Base-by-base conservation (phyloP, 2,329 filamentous ascomycete species). In the Calonectria crousiana region DNA sequence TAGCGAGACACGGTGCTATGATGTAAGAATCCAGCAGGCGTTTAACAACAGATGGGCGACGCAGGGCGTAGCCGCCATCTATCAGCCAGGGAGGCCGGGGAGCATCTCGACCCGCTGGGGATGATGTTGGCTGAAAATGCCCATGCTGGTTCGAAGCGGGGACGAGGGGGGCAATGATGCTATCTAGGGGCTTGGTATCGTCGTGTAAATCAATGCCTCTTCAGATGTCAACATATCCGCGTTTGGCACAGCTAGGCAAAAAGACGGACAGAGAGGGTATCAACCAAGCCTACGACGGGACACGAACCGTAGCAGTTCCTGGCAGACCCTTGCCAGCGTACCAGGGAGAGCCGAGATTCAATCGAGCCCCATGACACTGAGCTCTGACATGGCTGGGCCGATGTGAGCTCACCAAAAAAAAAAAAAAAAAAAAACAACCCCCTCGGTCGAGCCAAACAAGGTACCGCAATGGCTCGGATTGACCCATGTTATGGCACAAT, bases 281-380 rank as follows among this genome's bases (percentile, higher is more conserved):
- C 28, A 36, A 51, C 14, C 44, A 66, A 26, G 62, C 34, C 49
- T 38, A 51, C 65, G 32, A 67, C n/a, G 53, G 69, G 36, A 62
- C 47, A 34, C 66, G 47, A 62, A 65, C 49, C 26, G 30, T 16
- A 41, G 56, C 56, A 60, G 56, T 49, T 69, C 56, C 62, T 62
- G 26, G 53, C 56, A 60, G 52, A 36, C 58, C 67, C 60, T 58
- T 73, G 52, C n/a, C 30, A 69, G 20, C 18, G 16, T 65, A 34
- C 47, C 49, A 72, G 74, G 72, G 51, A 51, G 68, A 78, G 67
- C 71, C 72, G 71, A 73, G 71, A 75, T 73, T 73, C 74, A 72
- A 74, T 75, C 73, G 72, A 77, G 69, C 44, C 67, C 72, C 66
- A 73, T 75, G 69, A 71, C 69, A 52, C 67, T 36, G 41, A 70